Conservation (phyloP, 768 basidiomycete species). For the Zangia roseola region DNA sequence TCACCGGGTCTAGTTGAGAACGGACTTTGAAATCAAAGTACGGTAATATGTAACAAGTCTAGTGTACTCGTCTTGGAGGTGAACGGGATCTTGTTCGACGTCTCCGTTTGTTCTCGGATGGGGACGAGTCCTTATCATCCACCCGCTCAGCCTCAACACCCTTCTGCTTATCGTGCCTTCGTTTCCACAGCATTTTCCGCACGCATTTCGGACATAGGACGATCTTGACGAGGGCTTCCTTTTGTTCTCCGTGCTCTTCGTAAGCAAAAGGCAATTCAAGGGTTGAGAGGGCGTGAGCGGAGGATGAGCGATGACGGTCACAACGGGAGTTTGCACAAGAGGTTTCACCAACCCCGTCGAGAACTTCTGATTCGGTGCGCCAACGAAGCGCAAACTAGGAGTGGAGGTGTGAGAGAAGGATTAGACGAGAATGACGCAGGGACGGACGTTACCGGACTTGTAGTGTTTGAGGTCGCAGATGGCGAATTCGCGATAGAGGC, state of each 20-base stretch:
- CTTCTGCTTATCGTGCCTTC: slow-evolving; percentile 56
- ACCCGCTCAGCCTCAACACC: background rate
- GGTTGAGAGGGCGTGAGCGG: slow-evolving; percentile 51
- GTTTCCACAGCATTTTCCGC: slow-evolving; percentile 86
- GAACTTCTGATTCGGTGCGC: slow-evolving; percentile 89
- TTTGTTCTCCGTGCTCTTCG: slow-evolving; percentile 69
- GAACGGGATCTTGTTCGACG: slow-evolving; percentile 28
- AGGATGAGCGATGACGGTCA: slow-evolving; percentile 48
- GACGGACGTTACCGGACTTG: slow-evolving; percentile 81
- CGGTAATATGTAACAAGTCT: background rate
- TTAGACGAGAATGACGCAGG: background rate
- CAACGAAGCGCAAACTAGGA: slow-evolving; percentile 84
- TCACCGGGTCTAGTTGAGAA: background rate
- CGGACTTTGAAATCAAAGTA: slow-evolving; percentile 29
- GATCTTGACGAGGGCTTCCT: slow-evolving; percentile 87
- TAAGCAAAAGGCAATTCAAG: slow-evolving; percentile 92
- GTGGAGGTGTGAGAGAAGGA: background rate
- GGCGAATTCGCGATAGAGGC: slow-evolving; percentile 88
- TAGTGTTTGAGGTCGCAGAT: slow-evolving; percentile 95
- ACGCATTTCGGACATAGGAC: slow-evolving; percentile 79
- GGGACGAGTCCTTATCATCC: too few species aligned
- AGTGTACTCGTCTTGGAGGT: slow-evolving; percentile 15
- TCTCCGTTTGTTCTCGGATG: too few species aligned
- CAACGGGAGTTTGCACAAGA: slow-evolving; percentile 93
- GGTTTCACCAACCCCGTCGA: slow-evolving; percentile 80